Conservation (phyloP, 2,329 filamentous ascomycete genomes). For the Trichoderma sp. region DNA sequence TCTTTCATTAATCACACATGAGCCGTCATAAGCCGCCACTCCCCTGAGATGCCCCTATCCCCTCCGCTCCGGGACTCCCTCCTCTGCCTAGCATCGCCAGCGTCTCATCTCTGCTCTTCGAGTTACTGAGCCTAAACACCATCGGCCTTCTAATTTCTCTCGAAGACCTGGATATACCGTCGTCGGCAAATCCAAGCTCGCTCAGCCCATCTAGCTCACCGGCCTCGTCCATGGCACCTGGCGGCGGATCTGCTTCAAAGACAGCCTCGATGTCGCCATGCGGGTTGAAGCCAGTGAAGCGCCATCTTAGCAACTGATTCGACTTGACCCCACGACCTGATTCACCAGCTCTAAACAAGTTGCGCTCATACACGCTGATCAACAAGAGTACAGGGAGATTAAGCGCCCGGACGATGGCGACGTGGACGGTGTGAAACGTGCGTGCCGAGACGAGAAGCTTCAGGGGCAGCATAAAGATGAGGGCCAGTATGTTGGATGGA, state of each 20-base stretch:
- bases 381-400: conserved; percentile 62
- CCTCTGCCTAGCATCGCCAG: conserved; percentile 9
- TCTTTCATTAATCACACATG: neutral
- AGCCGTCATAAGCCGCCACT: neutral
- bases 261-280: conserved; percentile 60
- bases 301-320: conserved; percentile 33
- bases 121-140: conserved; percentile 18
- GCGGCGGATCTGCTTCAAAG: conserved; percentile 55
- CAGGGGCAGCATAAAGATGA: conserved; percentile 61
- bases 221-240: conserved; percentile 37
- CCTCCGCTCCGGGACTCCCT: neutral
- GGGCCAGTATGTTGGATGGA: conserved; percentile 66
- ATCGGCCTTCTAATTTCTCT: conserved; percentile 24
- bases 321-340: conserved; percentile 41
- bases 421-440: conserved; percentile 70
- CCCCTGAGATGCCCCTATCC: neutral
- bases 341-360: neutral
- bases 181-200: conserved; percentile 34
- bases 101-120: conserved; percentile 8
- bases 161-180: conserved; percentile 30
- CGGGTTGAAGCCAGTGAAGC: conserved; percentile 50
- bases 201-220: conserved; percentile 34
- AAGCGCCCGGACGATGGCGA: conserved; percentile 58
- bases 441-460: conserved; percentile 60
- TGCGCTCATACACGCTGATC: conserved; percentile 59